Evolutionary conservation across 148 eudicot genomes (phyloP).

Genomic region (Persicaria maculosa): DNA sequence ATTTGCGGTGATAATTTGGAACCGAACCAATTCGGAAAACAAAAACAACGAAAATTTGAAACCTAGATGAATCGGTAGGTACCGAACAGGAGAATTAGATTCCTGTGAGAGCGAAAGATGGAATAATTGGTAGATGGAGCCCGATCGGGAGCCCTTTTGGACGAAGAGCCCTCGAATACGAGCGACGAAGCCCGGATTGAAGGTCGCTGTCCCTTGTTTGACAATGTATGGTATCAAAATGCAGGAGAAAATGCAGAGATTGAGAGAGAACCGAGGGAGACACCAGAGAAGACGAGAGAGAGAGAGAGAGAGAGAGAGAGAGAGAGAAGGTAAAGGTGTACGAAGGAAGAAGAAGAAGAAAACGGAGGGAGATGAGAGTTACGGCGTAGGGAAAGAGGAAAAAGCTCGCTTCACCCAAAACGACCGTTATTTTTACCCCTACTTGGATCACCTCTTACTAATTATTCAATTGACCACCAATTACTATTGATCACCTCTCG

Average conservation of each 20-base stretch:
- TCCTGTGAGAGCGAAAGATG: neutral
- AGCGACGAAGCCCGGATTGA: conserved; percentile 12
- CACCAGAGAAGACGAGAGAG: too few species aligned
- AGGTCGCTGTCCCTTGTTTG: neutral
- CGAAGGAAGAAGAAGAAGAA: neutral
- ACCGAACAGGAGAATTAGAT: neutral
- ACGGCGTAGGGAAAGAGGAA: neutral
- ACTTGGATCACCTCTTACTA: neutral
- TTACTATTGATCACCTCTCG: too few species aligned
- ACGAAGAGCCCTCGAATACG: conserved; percentile 43
- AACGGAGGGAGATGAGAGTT: neutral
- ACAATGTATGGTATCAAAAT: neutral
- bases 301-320: too few species aligned
- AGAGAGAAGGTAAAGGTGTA: too few species aligned
- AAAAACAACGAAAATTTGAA: neutral
- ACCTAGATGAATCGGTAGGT: neutral
- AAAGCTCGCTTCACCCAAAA: neutral
- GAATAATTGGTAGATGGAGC: neutral
- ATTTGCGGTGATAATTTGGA: neutral
- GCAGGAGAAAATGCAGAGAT: neutral
- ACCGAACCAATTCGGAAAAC: neutral
- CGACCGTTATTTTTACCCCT: neutral
- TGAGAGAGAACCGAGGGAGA: neutral
- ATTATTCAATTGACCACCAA: too few species aligned
- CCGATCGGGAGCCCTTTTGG: conserved; percentile 39